Evolutionary conservation across 73 alveolate genomes (phyloP).

Genomic region (Symbiodinium natans): DNA sequence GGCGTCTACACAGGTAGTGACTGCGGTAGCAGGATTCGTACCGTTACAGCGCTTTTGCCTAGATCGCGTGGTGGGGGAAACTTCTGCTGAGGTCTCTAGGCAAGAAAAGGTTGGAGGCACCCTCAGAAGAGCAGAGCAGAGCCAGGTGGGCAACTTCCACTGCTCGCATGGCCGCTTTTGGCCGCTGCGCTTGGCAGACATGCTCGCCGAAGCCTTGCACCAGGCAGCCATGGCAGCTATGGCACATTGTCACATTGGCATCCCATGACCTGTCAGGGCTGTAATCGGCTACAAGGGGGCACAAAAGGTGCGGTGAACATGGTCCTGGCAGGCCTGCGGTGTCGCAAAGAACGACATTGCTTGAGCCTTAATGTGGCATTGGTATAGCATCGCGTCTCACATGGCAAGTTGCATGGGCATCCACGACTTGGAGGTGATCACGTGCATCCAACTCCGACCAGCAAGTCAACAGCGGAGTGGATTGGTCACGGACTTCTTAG

Average conservation of each 20-base stretch:
- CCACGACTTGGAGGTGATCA: slow-evolving; percentile 5
- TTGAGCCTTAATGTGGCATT: neutral
- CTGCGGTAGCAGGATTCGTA: too few relatives aligned
- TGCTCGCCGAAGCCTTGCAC: slow-evolving; percentile 18
- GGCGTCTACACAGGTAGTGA: too few relatives aligned
- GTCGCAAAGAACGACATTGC: neutral
- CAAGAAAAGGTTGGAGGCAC: too few relatives aligned
- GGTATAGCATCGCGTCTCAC: neutral
- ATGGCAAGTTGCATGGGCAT: neutral
- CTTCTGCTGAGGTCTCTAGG: too few relatives aligned
- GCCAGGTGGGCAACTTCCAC: neutral
- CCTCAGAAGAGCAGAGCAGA: too few relatives aligned
- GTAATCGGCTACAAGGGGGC: neutral
- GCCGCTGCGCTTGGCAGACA: neutral
- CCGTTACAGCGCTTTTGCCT: too few relatives aligned
- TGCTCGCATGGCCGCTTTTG: neutral
- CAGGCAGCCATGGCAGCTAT: neutral
- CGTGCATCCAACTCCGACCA: neutral
- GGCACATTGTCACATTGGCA: neutral
- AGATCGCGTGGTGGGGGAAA: too few relatives aligned
- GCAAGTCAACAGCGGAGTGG: slow-evolving; percentile 19
- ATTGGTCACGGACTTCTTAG: slow-evolving; percentile 1
- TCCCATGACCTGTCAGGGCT: neutral
- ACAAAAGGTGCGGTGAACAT: neutral
- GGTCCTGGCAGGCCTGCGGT: slow-evolving; percentile 11